Evolutionary conservation across 129 eudicot genomes (phyloP).

Genomic region (Flaveria sonorensis): DNA sequence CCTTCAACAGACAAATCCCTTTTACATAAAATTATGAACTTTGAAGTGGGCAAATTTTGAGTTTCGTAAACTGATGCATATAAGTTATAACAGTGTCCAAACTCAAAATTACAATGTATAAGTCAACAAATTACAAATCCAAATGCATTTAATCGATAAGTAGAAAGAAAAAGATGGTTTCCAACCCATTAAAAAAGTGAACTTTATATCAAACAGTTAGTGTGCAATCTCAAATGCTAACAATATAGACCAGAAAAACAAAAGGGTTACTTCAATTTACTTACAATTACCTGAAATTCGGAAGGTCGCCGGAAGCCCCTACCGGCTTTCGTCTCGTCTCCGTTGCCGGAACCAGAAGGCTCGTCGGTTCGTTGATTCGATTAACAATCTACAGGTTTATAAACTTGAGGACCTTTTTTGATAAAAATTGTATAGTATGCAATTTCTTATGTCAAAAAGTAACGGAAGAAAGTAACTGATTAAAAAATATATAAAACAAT

Average conservation of each 20-base stretch:
- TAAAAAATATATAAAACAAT: too few relatives aligned
- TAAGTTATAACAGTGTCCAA: background rate
- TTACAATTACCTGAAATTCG: background rate
- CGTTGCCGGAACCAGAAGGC: conserved; percentile 16
- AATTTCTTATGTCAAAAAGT: background rate
- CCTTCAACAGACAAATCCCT: conserved; percentile 29
- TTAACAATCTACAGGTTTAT: background rate
- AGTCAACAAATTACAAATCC: background rate
- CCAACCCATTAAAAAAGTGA: conserved; percentile 2
- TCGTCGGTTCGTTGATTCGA: conserved; percentile 1
- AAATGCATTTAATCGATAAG: background rate
- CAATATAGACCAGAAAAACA: background rate
- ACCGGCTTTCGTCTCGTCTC: background rate
- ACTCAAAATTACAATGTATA: background rate
- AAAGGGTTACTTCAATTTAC: background rate
- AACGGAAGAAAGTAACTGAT: too few relatives aligned
- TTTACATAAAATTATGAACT: background rate
- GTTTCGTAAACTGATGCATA: background rate
- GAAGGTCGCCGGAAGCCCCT: conserved; percentile 9
- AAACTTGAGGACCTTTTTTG: background rate
- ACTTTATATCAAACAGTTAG: conserved; percentile 35
- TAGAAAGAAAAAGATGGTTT: background rate
- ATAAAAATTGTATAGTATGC: background rate
- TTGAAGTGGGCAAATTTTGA: background rate
- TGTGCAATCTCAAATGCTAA: conserved; percentile 22